A percentile compares a stretch with the other conserved stretches of the same genome.
These are phyloP conservation scores for Diaporthe longicolla DNA, from an alignment of 2,329 filamentous ascomycete species.

Conservation along the genomic window DNA sequence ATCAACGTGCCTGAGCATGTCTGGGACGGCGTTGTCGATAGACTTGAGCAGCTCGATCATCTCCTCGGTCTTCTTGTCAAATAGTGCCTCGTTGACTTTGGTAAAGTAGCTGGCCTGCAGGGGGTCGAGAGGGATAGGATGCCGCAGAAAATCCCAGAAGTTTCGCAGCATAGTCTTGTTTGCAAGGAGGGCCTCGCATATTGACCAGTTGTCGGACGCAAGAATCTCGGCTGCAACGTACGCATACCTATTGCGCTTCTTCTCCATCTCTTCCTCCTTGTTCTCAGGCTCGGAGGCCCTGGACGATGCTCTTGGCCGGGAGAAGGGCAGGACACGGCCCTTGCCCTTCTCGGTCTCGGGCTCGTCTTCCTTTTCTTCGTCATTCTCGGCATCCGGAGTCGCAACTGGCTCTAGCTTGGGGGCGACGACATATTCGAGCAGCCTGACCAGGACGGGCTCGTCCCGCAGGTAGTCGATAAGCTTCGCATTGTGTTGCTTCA, in stretches of 20 bases:
- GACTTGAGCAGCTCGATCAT: conserved; percentile 94
- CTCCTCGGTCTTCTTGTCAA: conserved; percentile 98
- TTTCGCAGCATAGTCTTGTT: conserved; percentile 82
- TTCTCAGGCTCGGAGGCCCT: conserved; percentile 62
- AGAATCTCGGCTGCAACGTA: conserved; percentile 94
- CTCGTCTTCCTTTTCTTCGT: conserved; percentile 56
- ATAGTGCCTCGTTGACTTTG: conserved; percentile 97
- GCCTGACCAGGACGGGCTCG: conserved; percentile 84
- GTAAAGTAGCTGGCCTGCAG: conserved; percentile 98
- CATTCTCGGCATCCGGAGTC: conserved; percentile 64
- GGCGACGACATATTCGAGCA: conserved; percentile 93
- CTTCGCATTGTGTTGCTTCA: conserved; percentile 98
- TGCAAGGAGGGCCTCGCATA: conserved; percentile 92
- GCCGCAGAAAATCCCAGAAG: conserved; percentile 93
- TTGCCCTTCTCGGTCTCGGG: conserved; percentile 59
- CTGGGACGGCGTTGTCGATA: conserved; percentile 83
- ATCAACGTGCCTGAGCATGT: conserved; percentile 93
- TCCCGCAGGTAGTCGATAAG: conserved; percentile 96
- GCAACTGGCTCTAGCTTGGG: conserved; percentile 75
- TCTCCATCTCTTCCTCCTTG: conserved; percentile 84
- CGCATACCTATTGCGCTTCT: conserved; percentile 92
- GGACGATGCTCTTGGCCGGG: conserved; percentile 68
- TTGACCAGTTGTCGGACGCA: conserved; percentile 96
- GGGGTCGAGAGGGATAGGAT: conserved; percentile 88
- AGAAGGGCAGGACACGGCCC: conserved; percentile 61